Base-by-base conservation (phyloP, 768 basidiomycete species). In the Amylocystis lapponica region DNA sequence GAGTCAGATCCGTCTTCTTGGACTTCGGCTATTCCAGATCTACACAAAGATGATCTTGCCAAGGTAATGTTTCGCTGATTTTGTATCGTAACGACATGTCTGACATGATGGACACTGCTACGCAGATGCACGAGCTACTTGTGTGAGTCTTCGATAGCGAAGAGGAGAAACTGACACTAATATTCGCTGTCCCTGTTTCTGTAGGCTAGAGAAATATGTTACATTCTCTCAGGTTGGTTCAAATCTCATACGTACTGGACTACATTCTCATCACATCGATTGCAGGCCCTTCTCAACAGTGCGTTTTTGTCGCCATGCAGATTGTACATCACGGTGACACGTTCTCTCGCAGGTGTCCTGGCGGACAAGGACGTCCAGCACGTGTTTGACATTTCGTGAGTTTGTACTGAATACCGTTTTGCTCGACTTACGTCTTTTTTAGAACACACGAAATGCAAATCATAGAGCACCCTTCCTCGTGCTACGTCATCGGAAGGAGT, bases 401-500 rank as follows among this genome's bases (percentile, higher is more conserved):
- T 51, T 12, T 10, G 27, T 7, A 3, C 26, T 16, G 3, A 7
- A 17, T 36, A 13, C n/a, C 17, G 11, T 21, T 17, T 13, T 35
- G 33, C 14, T 16, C 31, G 25, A 19, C 30, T 36, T 7, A 44
- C 10, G 14, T n/a, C 17, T 45, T 10, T 4, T 21, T 12, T 38
- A 70, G 69, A 9, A 50, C 71, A 0, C 64, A 69, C 33, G 78
- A 83, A 49, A 70, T 69, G 51, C 65, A 61, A 46, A 82, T 84
- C 11, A 74, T 82, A n/a, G 75, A 82, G 37, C 73, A 83, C 49
- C 63, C 63, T 0, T 58, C 68, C 11, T 82, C 82, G 0, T 83
- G 78, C 49, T 83, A 78, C 56, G 82, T 84, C 27, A 16, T 53
- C 11, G 45, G 82, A 0, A 66, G 81, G 26, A 83, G 81, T 55